Percentiles rank a stretch among this genome's conserved stretches.
These are phyloP conservation scores for Heritiera fomes DNA, from an alignment of 345 rosid species.

Conservation along the genomic window DNA sequence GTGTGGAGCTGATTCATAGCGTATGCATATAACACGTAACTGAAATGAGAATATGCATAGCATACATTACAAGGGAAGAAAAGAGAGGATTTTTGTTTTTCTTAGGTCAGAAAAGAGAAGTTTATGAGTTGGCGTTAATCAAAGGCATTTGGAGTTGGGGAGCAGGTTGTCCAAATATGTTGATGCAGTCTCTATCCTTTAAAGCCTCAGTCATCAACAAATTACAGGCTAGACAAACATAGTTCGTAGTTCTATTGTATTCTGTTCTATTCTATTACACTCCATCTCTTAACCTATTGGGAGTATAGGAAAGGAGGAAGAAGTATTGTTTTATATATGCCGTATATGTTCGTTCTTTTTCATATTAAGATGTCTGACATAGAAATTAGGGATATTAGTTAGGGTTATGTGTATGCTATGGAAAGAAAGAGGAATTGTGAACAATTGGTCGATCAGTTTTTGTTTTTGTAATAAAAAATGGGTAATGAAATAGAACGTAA, in stretches of 20 bases:
- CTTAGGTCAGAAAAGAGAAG: not conserved
- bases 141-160: not conserved
- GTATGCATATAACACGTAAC: not conserved
- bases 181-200: conserved; percentile 4
- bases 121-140: not conserved
- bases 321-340: not conserved
- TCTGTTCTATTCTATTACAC: not conserved
- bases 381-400: not conserved
- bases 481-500: not conserved
- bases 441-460: not conserved
- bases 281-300: not conserved
- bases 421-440: not conserved
- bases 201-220: not conserved
- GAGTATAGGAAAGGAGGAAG: not conserved
- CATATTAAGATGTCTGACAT: not conserved
- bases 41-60: not conserved
- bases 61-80: not conserved
- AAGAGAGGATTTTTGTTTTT: too few species aligned
- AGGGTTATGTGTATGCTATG: not conserved
- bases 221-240: conserved; percentile 3
- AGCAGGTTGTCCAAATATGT: not conserved
- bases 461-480: not conserved
- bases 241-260: conserved; percentile 1
- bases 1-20: not conserved
- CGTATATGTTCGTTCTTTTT: too few species aligned